These are phyloP conservation scores for Boletus sp. DNA, from an alignment of 768 basidiomycete species.

Conservation along the genomic window DNA sequence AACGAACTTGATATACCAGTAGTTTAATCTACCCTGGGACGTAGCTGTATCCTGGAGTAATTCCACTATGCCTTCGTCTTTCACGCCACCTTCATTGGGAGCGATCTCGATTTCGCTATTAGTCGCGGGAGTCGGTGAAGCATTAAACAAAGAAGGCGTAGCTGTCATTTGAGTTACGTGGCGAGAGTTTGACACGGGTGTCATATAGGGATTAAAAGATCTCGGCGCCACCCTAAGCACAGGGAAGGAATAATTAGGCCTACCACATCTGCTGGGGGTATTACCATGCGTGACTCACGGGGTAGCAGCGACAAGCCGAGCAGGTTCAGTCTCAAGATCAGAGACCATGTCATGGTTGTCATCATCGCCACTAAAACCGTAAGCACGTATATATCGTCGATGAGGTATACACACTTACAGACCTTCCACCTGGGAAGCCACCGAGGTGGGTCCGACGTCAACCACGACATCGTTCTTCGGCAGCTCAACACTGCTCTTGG, in stretches of 20 bases:
- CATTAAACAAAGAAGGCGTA: background rate
- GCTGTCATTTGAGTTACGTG: background rate
- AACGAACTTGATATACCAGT: conserved; percentile 12
- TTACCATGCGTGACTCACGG: conserved; percentile 15
- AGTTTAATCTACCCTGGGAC: conserved; percentile 12
- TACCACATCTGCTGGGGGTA: background rate
- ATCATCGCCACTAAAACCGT: background rate
- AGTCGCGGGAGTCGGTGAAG: conserved; percentile 7
- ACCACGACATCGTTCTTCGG: background rate
- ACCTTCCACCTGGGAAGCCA: background rate
- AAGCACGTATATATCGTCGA: background rate
- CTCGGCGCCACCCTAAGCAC: conserved; percentile 13
- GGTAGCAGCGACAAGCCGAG: conserved; percentile 7
- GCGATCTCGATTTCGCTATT: background rate
- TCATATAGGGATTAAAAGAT: conserved; percentile 26
- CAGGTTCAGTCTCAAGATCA: background rate
- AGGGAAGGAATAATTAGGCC: background rate
- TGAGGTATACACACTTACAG: conserved; percentile 8
- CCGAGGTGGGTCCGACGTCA: background rate
- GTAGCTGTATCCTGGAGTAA: conserved; percentile 18
- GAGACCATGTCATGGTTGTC: background rate
- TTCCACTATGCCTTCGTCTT: conserved; percentile 1
- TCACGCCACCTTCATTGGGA: background rate
- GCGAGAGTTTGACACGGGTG: conserved; percentile 26
- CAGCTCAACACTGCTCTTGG: background rate